These are phyloP conservation scores for Aquanectria penicillioides DNA, from an alignment of 2,329 filamentous ascomycete species.

Conservation along the genomic window DNA sequence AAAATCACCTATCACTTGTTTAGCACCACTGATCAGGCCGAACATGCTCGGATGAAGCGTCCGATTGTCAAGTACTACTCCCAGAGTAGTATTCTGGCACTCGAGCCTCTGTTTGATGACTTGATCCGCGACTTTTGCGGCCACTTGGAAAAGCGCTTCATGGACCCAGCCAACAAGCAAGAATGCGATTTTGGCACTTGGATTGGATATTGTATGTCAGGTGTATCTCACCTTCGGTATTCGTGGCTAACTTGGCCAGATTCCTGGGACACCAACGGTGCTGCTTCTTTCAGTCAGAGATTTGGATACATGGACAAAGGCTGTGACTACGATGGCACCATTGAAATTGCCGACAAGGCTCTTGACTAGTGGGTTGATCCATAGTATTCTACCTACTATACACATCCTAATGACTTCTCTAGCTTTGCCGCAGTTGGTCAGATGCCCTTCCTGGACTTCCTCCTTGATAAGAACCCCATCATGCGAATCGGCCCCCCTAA, in stretches of 20 bases:
- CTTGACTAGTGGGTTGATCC: constrained; percentile 25
- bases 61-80: constrained; percentile 45
- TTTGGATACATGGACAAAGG: constrained; percentile 54
- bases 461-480: constrained; percentile 43
- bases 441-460: constrained; percentile 43
- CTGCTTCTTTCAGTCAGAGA: constrained; percentile 52
- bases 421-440: constrained; percentile 43
- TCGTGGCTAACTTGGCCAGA: not conserved
- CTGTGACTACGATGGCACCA: constrained; percentile 50
- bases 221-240: too few relatives aligned
- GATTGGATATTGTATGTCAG: constrained; percentile 27
- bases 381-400: too few relatives aligned
- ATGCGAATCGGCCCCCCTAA: constrained; percentile 38
- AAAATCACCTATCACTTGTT: constrained; percentile 40
- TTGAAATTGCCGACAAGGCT: constrained; percentile 42
- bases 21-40: constrained; percentile 32
- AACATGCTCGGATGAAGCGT: constrained; percentile 35
- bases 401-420: constrained; percentile 34
- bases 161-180: constrained; percentile 2
- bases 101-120: constrained; percentile 42
- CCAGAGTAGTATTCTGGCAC: constrained; percentile 24
- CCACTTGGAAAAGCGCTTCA: constrained; percentile 28
- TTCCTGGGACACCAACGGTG: constrained; percentile 55
- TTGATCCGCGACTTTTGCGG: constrained; percentile 39
- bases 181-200: constrained; percentile 27